phyloP scores from a whole-genome alignment of 2,329 filamentous ascomycete genomes.

The Neurospora crassa region DNA sequence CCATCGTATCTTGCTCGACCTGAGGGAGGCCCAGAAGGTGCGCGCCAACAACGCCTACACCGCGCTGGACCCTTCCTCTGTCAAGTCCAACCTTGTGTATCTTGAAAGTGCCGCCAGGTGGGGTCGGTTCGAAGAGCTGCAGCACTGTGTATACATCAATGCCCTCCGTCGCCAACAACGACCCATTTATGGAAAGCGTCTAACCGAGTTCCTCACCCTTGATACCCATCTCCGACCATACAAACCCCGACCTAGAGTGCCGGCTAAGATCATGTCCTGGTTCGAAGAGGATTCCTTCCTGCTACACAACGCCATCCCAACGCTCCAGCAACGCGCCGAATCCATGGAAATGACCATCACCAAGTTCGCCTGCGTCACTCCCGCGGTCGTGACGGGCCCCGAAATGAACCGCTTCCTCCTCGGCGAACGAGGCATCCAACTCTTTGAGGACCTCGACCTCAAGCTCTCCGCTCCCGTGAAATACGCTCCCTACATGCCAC shows the following conservation, averaged over 20 bases:
- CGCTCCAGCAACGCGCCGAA: constrained; percentile 61
- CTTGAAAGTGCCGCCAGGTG: constrained; percentile 63
- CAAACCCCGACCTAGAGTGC: constrained; percentile 49
- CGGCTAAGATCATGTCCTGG: constrained; percentile 61
- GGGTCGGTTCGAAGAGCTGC: constrained; percentile 66
- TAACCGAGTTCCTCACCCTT: constrained; percentile 67
- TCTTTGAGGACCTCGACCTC: constrained; percentile 47
- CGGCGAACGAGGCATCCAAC: constrained; percentile 47
- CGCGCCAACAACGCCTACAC: constrained; percentile 47
- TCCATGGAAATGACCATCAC: constrained; percentile 66
- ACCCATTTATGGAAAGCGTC: constrained; percentile 69
- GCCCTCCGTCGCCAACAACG: constrained; percentile 68
- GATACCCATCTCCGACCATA: constrained; percentile 49
- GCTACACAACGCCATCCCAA: constrained; percentile 61
- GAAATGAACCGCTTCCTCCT: constrained; percentile 63
- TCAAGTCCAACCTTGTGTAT: constrained; percentile 60
- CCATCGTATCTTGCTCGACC: constrained; percentile 56
- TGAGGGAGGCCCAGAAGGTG: constrained; percentile 60
- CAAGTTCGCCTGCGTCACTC: constrained; percentile 88
- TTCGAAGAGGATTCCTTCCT: constrained; percentile 59
- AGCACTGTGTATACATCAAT: constrained; percentile 73
- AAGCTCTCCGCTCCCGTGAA: constrained; percentile 46
- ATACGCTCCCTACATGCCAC: constrained; percentile 47
- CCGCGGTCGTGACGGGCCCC: constrained; percentile 65
- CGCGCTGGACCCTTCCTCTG: constrained; percentile 53